Conservation (phyloP, 2,329 filamentous ascomycete genomes). For the Teratosphaeriaceae sp. region DNA sequence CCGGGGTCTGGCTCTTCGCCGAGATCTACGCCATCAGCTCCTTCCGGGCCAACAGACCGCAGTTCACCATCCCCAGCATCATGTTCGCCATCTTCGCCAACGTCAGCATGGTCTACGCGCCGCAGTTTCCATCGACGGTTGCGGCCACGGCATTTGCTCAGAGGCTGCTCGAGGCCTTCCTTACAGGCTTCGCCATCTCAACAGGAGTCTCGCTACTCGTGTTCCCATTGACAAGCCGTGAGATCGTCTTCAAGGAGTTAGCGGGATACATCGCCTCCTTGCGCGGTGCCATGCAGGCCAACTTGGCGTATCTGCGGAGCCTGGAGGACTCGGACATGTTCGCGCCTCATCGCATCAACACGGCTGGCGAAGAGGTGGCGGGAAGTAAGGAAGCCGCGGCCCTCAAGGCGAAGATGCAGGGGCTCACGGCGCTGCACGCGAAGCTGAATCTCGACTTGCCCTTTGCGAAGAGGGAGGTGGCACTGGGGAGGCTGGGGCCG, state of each 20-base stretch:
- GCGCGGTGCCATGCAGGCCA: constrained; percentile 52
- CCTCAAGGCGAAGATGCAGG: constrained; percentile 25
- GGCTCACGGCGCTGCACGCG: constrained; percentile 47
- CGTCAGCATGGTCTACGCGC: constrained; percentile 56
- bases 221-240: constrained; percentile 59
- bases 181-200: constrained; percentile 59
- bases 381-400: constrained; percentile 37
- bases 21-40: constrained; percentile 62
- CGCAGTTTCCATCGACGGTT: constrained; percentile 51
- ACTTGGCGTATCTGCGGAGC: constrained; percentile 57
- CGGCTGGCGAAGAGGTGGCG: constrained; percentile 25
- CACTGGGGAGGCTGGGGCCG: constrained; percentile 59
- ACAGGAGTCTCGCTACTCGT: constrained; percentile 58
- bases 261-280: constrained; percentile 51
- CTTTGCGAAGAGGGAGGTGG: constrained; percentile 70
- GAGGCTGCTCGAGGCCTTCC: constrained; percentile 52
- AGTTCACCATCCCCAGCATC: constrained; percentile 63
- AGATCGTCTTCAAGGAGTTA: constrained; percentile 57
- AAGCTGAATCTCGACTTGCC: constrained; percentile 61
- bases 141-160: constrained; percentile 48
- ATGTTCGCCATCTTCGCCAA: constrained; percentile 63
- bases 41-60: constrained; percentile 58
- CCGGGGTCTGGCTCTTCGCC: constrained; percentile 63
- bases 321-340: constrained; percentile 53
- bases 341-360: constrained; percentile 46